Evolutionary conservation across 106 monocot genomes (phyloP).

Genomic region (Dendrobium huoshanense): DNA sequence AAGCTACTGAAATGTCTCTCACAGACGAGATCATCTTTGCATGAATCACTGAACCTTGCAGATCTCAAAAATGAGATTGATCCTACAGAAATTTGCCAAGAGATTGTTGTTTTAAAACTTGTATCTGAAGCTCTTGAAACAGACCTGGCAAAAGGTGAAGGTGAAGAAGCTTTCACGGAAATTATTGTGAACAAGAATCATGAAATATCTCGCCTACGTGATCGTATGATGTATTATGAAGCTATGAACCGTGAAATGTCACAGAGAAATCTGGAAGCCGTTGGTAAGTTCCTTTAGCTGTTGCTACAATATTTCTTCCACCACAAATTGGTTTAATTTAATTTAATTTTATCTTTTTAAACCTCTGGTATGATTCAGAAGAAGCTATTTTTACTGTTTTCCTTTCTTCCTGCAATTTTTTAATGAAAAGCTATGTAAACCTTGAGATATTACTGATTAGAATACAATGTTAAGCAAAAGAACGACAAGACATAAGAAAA

Average conservation of each 20-base stretch:
- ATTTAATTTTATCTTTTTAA: not conserved
- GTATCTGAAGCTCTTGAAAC: conserved; percentile 37
- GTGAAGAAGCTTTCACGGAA: conserved; percentile 19
- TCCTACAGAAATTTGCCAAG: conserved; percentile 21
- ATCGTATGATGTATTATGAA: conserved; percentile 51
- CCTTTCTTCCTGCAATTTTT: not conserved
- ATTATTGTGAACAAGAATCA: conserved; percentile 32
- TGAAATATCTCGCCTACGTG: conserved; percentile 44
- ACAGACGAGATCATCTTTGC: conserved; percentile 13
- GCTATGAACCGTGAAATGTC: conserved; percentile 63
- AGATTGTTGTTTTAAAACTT: conserved; percentile 22
- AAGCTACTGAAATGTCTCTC: conserved; percentile 16
- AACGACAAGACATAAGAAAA: too few relatives aligned
- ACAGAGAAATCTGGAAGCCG: conserved; percentile 56
- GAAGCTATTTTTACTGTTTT: not conserved
- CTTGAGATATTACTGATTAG: too few relatives aligned
- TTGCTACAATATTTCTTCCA: not conserved
- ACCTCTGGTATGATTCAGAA: not conserved
- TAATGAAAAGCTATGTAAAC: not conserved
- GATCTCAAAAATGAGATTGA: conserved; percentile 19
- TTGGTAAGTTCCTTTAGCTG: conserved; percentile 18
- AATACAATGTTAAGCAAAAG: too few relatives aligned
- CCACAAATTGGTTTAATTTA: not conserved
- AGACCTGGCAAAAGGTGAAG: conserved; percentile 28
- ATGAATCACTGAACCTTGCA: not conserved